Conservation (phyloP, 2,329 filamentous ascomycete genomes). For the Xylariaceae sp. region DNA sequence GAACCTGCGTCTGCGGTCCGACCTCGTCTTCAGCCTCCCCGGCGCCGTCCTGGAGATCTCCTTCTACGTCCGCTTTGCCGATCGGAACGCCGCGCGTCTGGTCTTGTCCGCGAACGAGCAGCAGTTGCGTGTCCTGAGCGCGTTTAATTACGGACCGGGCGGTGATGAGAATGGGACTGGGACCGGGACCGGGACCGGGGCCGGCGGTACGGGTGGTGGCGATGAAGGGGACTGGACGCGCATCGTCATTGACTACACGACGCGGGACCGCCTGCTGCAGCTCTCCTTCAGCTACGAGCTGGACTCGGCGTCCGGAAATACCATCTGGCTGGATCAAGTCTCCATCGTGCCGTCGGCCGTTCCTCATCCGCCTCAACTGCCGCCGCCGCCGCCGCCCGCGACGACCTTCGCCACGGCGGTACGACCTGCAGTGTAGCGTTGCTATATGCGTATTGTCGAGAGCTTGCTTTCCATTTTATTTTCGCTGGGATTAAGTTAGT, state of each 20-base stretch:
- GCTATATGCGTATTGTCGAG: too few relatives aligned
- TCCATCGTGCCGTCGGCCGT: conserved; percentile 13
- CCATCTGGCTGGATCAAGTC: conserved; percentile 35
- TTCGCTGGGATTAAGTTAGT: too few relatives aligned
- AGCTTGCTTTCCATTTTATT: too few relatives aligned
- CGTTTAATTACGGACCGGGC: conserved; percentile 11
- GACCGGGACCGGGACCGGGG: neutral
- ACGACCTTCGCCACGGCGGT: conserved; percentile 18
- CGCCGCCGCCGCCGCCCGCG: neutral
- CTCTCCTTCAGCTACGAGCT: conserved; percentile 34
- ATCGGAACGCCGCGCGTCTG: conserved; percentile 45
- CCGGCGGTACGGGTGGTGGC: neutral
- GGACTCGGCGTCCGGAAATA: conserved; percentile 24
- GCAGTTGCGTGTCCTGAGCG: conserved; percentile 7
- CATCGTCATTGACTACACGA: conserved; percentile 58
- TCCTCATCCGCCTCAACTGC: neutral
- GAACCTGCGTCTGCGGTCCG: conserved; percentile 34
- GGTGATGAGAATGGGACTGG: neutral
- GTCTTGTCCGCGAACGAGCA: conserved; percentile 48
- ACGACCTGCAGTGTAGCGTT: neutral
- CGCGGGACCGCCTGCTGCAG: conserved; percentile 32
- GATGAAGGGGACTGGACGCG: conserved; percentile 36
- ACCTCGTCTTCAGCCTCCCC: conserved; percentile 28
- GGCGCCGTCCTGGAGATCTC: conserved; percentile 25
- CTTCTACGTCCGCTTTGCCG: conserved; percentile 34